These are phyloP conservation scores for Botrytis deweyae DNA, from an alignment of 2,329 filamentous ascomycete species.

Conservation along the genomic window DNA sequence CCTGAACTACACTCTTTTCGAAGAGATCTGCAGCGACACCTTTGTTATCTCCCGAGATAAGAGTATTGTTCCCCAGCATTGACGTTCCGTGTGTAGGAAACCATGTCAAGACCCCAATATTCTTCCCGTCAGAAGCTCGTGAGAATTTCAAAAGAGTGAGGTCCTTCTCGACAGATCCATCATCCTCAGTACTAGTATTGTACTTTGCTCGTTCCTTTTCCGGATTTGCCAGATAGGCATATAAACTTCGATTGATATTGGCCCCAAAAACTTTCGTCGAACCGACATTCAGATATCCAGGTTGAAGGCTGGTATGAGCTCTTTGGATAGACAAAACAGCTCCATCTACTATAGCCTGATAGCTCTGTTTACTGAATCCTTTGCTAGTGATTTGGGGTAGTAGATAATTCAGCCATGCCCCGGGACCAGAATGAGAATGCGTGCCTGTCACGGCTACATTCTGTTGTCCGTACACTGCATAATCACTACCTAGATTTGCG, in stretches of 20 bases:
- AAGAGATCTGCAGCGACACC: conserved; percentile 85
- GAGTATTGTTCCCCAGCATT: conserved; percentile 85
- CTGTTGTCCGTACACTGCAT: conserved; percentile 70
- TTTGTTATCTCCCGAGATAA: conserved; percentile 94
- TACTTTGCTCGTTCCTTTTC: conserved; percentile 71
- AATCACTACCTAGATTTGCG: conserved; percentile 65
- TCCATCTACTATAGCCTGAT: conserved; percentile 84
- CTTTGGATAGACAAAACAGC: conserved; percentile 76
- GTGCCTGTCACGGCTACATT: conserved; percentile 91
- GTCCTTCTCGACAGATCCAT: conserved; percentile 66
- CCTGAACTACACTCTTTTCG: conserved; percentile 64
- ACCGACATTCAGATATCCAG: conserved; percentile 69
- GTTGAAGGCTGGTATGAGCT: conserved; percentile 68
- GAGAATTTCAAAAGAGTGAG: conserved; percentile 79
- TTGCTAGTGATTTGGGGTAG: conserved; percentile 86
- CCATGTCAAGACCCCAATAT: conserved; percentile 82
- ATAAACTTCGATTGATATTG: conserved; percentile 87
- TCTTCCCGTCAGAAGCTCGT: conserved; percentile 70
- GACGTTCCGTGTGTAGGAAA: conserved; percentile 92
- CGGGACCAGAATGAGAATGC: conserved; percentile 88
- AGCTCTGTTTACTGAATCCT: conserved; percentile 84
- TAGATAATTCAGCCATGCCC: conserved; percentile 92
- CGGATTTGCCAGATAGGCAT: conserved; percentile 84
- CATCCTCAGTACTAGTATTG: conserved; percentile 50
- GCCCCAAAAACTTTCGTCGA: conserved; percentile 69